Evolutionary conservation across 2,329 filamentous ascomycete species (phyloP), one percentile per base, ranked within the genome.

Genomic region (Helminthosporium solani): DNA sequence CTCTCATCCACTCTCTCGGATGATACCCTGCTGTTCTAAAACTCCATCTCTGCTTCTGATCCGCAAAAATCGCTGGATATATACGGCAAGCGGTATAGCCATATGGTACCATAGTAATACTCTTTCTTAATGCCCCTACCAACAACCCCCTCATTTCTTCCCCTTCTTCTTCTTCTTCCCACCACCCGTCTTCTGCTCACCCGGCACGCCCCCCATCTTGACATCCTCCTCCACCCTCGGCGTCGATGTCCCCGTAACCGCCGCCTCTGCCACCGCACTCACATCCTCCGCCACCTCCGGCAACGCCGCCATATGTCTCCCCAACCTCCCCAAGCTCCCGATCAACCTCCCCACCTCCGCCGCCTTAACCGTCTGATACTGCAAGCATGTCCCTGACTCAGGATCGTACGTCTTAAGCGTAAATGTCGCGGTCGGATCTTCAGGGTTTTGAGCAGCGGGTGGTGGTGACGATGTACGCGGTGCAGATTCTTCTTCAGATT

Each of bases 371-470:
- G 94, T 99, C 67, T 83, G 81, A 77, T 96, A 97, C 74, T 96
- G 95, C 53, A 99, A 79, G 50, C 86, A 86, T 47, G 86, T 85
- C 63, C 94, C 94, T 44, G 85, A 87, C 33, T 75, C 76, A 0
- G 94, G 87, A 69, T 96, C 89, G 74, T 85, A 97, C 3, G 94
- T 94, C 75, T 95, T 97, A 50, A 99, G 75, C 3, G 84, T 86
- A 41, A 99, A 84, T 44, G 78, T 82, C 54, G 86, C 90, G 33
- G 57, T 62, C 14, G 58, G 54, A 33, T 64, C 64, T 31, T 63
- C 50, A 16, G 56, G 54, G 18, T 60, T 59, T 41, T 54, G 55
- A 33, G 53, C 44, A 46, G 57, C 47, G 11, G 56, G 55, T 63
- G 63, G 46, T 37, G 54, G 66, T 47, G 63, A 71, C 64, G 63